Evolutionary conservation across 1,139 yeast species (phyloP).

Genomic region (Debaryomyces singareniensis): DNA sequence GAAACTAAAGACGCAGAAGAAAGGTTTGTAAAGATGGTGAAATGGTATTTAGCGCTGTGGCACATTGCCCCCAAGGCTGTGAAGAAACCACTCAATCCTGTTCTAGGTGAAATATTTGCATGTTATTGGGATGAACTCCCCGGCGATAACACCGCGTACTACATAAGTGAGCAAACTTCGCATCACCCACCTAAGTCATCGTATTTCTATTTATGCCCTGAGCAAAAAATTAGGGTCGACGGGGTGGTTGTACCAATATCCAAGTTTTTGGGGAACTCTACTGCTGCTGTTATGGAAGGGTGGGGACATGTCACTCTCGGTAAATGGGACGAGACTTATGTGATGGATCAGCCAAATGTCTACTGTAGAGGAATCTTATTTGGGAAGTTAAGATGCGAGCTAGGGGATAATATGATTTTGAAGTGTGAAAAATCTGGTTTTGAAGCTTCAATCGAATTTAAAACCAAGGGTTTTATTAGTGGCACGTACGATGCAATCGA

Average conservation of each 20-base stretch:
- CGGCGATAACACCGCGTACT: slow-evolving; percentile 61
- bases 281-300: slow-evolving; percentile 98
- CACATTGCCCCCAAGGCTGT: slow-evolving; percentile 98
- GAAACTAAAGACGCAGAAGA: slow-evolving; percentile 48
- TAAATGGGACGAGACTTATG: slow-evolving; percentile 61
- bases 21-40: slow-evolving; percentile 67
- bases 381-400: slow-evolving; percentile 82
- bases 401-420: slow-evolving; percentile 84
- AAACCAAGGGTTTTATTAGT: slow-evolving; percentile 87
- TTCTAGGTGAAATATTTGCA: slow-evolving; percentile 81
- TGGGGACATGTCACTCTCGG: slow-evolving; percentile 65
- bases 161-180: slow-evolving; percentile 88
- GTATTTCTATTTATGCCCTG: slow-evolving; percentile 83
- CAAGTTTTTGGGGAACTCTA: slow-evolving; percentile 85
- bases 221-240: slow-evolving; percentile 74
- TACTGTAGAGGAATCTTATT: slow-evolving; percentile 92
- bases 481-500: slow-evolving; percentile 89
- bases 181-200: slow-evolving; percentile 99
- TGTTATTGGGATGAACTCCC: slow-evolving; percentile 90
- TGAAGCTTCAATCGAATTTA: slow-evolving; percentile 83
- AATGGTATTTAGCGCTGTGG: slow-evolving; percentile 95
- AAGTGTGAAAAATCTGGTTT: slow-evolving; percentile 55
- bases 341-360: slow-evolving; percentile 87
- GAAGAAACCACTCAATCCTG: slow-evolving; percentile 92
- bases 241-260: slow-evolving; percentile 87